Percentiles rank a stretch among this genome's conserved stretches.
Conservation (phyloP, 2,329 filamentous ascomycete genomes). For the Pseudopyrenochaeta lycopersici region DNA sequence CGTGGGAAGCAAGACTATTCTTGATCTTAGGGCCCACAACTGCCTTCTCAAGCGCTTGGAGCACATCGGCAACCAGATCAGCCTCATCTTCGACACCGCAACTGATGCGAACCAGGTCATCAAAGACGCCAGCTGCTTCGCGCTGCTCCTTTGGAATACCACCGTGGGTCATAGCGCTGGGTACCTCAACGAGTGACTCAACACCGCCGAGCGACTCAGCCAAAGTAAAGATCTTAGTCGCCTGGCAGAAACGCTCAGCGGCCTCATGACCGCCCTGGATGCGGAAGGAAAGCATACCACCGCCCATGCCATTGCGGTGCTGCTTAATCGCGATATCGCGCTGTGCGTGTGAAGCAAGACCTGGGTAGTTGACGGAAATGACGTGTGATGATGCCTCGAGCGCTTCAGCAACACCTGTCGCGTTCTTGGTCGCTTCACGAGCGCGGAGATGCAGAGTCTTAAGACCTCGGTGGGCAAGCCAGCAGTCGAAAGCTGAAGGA, state of each 20-base stretch:
- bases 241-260: slow-evolving; percentile 90
- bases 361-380: slow-evolving; percentile 93
- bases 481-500: slow-evolving; percentile 94
- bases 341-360: slow-evolving; percentile 86
- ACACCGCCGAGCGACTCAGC: slow-evolving; percentile 93
- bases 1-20: slow-evolving; percentile 16
- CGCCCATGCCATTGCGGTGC: slow-evolving; percentile 92
- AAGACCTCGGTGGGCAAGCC: slow-evolving; percentile 95
- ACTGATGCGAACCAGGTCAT: slow-evolving; percentile 92
- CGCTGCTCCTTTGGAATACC: slow-evolving; percentile 91
- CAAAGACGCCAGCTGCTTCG: slow-evolving; percentile 91
- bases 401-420: slow-evolving; percentile 76
- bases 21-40: slow-evolving; percentile 61
- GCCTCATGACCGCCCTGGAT: slow-evolving; percentile 86
- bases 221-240: slow-evolving; percentile 88
- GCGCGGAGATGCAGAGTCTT: slow-evolving; percentile 97
- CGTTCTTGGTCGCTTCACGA: slow-evolving; percentile 84
- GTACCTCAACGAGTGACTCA: slow-evolving; percentile 90
- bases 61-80: slow-evolving; percentile 82
- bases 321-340: slow-evolving; percentile 86
- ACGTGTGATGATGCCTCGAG: slow-evolving; percentile 84
- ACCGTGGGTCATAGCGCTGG: slow-evolving; percentile 95
- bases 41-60: slow-evolving; percentile 83
- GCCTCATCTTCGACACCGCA: slow-evolving; percentile 92
- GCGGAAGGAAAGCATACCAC: slow-evolving; percentile 97